Base-by-base conservation (phyloP, 345 rosid genomes). In the Noccaea bulbosa region DNA sequence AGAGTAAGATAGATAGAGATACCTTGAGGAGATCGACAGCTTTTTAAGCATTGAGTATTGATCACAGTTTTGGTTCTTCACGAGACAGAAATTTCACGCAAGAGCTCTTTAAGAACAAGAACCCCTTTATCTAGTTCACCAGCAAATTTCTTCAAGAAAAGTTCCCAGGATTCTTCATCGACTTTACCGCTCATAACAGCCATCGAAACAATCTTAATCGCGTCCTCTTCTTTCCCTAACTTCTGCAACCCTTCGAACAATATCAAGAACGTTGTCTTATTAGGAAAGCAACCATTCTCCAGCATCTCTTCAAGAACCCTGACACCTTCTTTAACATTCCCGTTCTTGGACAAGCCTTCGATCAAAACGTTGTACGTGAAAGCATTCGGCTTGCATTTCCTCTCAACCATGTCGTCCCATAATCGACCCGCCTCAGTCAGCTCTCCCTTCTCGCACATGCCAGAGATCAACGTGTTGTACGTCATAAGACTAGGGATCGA, bases 321-420 rank as follows among this genome's bases (percentile, higher is more conserved):
- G 5, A 83, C 47, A 39, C 96, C 93, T 75, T 90, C 97, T 60
- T 78, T 85, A 8, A 72, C 83, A 74, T 77, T 91, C 15, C 98
- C 97, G 22, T 58, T 78, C 75, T 80, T 81, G 11, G 82, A 83
- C 49, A 93, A 87, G 1, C 97, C 93, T 51, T 81, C 83, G 20
- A 93, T 87, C 81, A 93, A 72, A 77, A 86, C 79, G 57, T 83
- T 88, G 70, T 86, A 87, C 0, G 93, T 85, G 52, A 93, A 87
- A 40, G 90, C 96, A 77, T 85, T 91, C 0, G 92, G 96, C 73
- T 65, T 78, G 57, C 84, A 80, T 8, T 86, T 84, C 74, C 84
- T 93, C 81, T 93, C 97, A 54, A 85, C 81, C 98, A 93, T 93
- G 46, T 85, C 84, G 69, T 93, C 97, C 97, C 98, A 88, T 72